Evolutionary conservation across 2,329 filamentous ascomycete genomes (phyloP), one percentile per base, ranked within the genome.

Genomic region (Trichophyton schoenleinii): DNA sequence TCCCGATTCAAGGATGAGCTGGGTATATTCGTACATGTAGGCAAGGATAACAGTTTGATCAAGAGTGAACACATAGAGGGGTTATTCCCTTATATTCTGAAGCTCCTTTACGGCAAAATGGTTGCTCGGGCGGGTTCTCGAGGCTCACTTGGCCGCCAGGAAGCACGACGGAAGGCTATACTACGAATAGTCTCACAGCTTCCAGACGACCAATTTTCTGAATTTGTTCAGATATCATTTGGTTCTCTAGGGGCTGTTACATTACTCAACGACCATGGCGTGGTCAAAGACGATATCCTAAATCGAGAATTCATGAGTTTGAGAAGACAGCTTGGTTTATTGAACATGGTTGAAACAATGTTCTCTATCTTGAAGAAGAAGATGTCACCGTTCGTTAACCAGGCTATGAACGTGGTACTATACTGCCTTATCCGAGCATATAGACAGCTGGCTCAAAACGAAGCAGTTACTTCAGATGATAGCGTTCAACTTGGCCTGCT

Each of bases 1-100:
- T 86, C 88, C 25, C 83, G 89, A 57, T 96, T 97, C 75, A 89
- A 91, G 69, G 94, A 97, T 69, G 92, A 97, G 71, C 81, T 99
- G n/a, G 87, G 90, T 0, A 84, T 94, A 3, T 87, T 99, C 65
- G 81, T 99, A 60, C 87, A 90, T 69, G 83, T 87, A 15, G 86
- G 88, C 18, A 70, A 76, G 25, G 77, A 83, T 44, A 78, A 82
- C 63, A 85, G 85, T 62, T 75, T 86, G 60, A 87, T 96, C 65
- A 85, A 86, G 66, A 77, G 85, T 5, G 83, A 87, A 58, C 90
- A 99, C 69, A 84, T 87, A 7, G 69, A 77, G 2, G 82, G 84
- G 53, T 74, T 96, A 41, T 89, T 97, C 80, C 92, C 94, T 1
- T 83, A 99, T 3, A 79, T 99, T 28, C 81, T 99, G 38, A 83